phyloP scores from a whole-genome alignment of 106 monocot genomes.

The Gastrodia elata region DNA sequence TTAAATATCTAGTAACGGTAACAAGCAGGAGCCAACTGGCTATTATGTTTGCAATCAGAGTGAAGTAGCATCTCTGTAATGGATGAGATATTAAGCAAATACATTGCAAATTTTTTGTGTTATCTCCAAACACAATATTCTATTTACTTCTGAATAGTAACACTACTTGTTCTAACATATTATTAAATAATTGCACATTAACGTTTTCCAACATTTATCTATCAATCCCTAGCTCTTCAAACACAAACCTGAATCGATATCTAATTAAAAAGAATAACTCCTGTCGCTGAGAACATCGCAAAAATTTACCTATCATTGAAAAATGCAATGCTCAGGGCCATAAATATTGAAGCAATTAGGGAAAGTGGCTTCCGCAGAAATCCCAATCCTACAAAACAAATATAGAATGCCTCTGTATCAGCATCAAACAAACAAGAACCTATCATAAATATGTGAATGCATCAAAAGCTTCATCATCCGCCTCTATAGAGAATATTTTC shows the following conservation, averaged over 20 bases:
- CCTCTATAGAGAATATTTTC: neutral
- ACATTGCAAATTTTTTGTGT: neutral
- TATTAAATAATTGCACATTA: neutral
- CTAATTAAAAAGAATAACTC: neutral
- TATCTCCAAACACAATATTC: neutral
- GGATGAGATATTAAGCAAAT: neutral
- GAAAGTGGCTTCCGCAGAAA: conserved; percentile 74
- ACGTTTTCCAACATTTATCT: neutral
- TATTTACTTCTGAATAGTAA: neutral
- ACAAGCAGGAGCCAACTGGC: too few relatives aligned
- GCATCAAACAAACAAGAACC: neutral
- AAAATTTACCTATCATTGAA: conserved; percentile 66
- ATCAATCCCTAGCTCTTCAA: neutral
- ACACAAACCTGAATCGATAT: neutral
- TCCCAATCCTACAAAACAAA: conserved; percentile 36
- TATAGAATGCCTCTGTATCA: neutral
- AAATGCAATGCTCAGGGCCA: conserved; percentile 61
- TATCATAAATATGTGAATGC: neutral
- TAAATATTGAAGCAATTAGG: conserved; percentile 53
- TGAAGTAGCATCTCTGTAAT: neutral
- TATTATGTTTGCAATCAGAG: too few relatives aligned
- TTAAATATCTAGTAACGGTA: too few relatives aligned
- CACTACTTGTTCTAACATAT: neutral
- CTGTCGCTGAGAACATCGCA: neutral
- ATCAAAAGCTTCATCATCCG: neutral